Conservation (phyloP, 306 rosid species). For the Cucurbita maxima region DNA sequence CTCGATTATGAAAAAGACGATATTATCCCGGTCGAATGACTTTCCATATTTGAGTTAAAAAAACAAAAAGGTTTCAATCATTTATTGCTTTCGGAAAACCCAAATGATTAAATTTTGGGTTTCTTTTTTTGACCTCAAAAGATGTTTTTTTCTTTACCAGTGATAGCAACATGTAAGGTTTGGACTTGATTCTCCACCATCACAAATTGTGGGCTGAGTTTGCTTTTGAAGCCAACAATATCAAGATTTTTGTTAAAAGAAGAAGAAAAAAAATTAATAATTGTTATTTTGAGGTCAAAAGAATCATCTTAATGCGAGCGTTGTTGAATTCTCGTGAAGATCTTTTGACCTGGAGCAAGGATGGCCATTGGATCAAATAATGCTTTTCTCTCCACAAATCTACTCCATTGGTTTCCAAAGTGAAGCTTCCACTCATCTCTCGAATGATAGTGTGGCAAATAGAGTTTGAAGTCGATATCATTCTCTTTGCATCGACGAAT, state of each 20-base stretch:
- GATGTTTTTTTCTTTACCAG: not conserved
- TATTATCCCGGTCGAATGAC: not conserved
- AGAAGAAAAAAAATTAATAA: not conserved
- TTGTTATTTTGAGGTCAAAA: not conserved
- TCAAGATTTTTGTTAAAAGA: not conserved
- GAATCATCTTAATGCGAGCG: slow-evolving; percentile 1
- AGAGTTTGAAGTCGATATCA: slow-evolving; percentile 57
- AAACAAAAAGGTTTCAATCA: not conserved
- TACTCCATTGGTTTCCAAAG: slow-evolving; percentile 58
- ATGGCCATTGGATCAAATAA: slow-evolving; percentile 67
- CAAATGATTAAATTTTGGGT: not conserved
- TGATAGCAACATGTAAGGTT: not conserved
- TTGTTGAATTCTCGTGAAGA: slow-evolving; percentile 31
- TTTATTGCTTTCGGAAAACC: not conserved
- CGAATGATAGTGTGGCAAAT: slow-evolving; percentile 68
- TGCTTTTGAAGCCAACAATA: not conserved
- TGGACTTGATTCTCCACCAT: not conserved
- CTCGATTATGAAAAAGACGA: not conserved
- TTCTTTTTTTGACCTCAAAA: not conserved
- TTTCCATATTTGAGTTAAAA: not conserved
- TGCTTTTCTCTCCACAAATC: slow-evolving; percentile 38
- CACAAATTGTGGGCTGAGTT: not conserved
- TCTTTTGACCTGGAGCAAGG: slow-evolving; percentile 82
- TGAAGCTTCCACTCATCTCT: slow-evolving; percentile 66
- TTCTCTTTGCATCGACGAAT: slow-evolving; percentile 29